Evolutionary conservation across 2,329 filamentous ascomycete genomes (phyloP), one percentile per base, ranked within the genome.

Genomic region (Orbilia quercus): DNA sequence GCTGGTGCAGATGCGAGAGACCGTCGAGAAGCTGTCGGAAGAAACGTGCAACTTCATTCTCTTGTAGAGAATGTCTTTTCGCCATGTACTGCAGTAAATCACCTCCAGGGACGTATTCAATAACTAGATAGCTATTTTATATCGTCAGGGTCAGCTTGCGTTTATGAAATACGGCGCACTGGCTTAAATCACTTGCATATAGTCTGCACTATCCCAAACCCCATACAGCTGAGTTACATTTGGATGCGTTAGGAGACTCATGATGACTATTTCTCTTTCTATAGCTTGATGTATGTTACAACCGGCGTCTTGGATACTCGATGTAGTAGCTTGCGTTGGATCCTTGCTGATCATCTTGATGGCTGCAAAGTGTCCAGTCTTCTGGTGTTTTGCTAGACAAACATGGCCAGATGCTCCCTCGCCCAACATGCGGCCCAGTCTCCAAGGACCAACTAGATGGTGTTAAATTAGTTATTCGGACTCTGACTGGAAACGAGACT

Each of bases 181-280:
- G 28, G 22, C 2, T 25, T 16, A n/a, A 38, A 23, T 14, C 18
- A 82, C 91, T 83, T 84, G 97, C 91, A 99, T 89, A 81, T 99
- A 93, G 65, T 92, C 91, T 20, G 91, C 87, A 79, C 97, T 98
- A 82, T 99, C 95, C 94, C 94, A 99, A 28, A 99, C 94, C 81
- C 99, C 95, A 79, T 94, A 95, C 7, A 99, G 83, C 76, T 91
- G 91, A 81, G 97, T 93, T 78, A 98, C 94, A 80, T 98, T 95
- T 4, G 90, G 91, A 81, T 99, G 95, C 78, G 96, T 90, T 73
- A 98, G 91, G 67, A 98, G 85, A 82, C 97, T 98, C 86, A 99
- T 92, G 77, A 99, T 96, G 31, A 94, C 92, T 42, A 99, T 93
- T 80, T 99, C 95, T 62, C 95, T 87, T 81, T 98, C 94, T 74